Conservation (phyloP, 352 stramenopile genomes). For the Phytophthora macrochlamydospora region DNA sequence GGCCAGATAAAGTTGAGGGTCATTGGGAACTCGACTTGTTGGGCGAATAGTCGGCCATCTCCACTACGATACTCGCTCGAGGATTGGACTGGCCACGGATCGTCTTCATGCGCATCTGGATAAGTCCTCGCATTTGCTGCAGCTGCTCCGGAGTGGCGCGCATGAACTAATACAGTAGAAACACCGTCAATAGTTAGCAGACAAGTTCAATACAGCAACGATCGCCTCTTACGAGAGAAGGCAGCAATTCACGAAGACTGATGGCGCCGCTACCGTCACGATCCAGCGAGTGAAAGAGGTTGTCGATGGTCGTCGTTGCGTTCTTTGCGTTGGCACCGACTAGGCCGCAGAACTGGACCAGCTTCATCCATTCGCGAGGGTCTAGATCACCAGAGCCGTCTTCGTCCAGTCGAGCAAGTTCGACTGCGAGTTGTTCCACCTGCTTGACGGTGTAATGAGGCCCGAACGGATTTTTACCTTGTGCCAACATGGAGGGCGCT, state of each 20-base stretch:
- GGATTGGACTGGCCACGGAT: conserved; percentile 1
- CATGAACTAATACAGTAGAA: conserved; percentile 36
- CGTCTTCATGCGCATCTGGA: conserved; percentile 34
- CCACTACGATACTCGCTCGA: not conserved
- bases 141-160: conserved; percentile 57
- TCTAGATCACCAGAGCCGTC: conserved; percentile 65
- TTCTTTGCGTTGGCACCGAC: conserved; percentile 23
- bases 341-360: conserved; percentile 39
- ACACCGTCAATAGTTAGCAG: conserved; percentile 1
- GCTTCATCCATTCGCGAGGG: conserved; percentile 56
- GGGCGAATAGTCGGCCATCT: not conserved
- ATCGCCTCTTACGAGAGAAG: conserved; percentile 45
- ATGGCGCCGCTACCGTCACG: conserved; percentile 57
- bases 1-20: not conserved
- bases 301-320: conserved; percentile 37
- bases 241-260: conserved; percentile 54
- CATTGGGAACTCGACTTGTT: not conserved
- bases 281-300: conserved; percentile 57
- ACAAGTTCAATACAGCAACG: conserved; percentile 11
- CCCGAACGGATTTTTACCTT: conserved; percentile 50
- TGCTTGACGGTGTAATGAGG: conserved; percentile 64
- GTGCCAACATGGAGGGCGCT: conserved; percentile 6
- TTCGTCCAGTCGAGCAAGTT: conserved; percentile 55
- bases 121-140: conserved; percentile 43
- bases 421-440: conserved; percentile 57